These are phyloP conservation scores for Rosellinia necatrix DNA, from an alignment of 2,329 filamentous ascomycete species.

Conservation along the genomic window DNA sequence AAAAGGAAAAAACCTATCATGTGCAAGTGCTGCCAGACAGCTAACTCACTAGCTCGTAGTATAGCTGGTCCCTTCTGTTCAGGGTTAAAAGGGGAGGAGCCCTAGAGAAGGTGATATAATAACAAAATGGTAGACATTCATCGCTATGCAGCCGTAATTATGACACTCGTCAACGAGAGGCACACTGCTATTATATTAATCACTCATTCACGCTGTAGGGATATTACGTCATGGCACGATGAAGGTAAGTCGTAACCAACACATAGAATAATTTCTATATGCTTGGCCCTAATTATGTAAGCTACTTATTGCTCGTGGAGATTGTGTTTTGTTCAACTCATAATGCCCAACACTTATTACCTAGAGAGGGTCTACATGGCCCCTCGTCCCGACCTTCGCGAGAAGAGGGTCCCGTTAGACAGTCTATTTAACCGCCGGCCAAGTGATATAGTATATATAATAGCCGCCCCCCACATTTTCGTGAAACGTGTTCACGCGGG, in stretches of 20 bases:
- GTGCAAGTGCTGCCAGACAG: no score
- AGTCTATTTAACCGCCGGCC: conserved; percentile 18
- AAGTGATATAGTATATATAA: not conserved
- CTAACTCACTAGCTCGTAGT: no score
- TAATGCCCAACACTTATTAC: not conserved
- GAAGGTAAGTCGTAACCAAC: not conserved
- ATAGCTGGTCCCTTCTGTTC: no score
- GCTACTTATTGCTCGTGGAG: not conserved
- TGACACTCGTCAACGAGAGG: no score
- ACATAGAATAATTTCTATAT: not conserved
- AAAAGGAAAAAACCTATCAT: no score
- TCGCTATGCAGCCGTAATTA: no score
- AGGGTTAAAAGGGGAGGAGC: no score
- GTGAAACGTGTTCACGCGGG: not conserved
- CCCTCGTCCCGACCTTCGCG: not conserved
- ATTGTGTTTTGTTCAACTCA: not conserved
- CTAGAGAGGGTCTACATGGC: not conserved
- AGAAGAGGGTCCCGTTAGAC: not conserved
- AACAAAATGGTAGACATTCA: no score
- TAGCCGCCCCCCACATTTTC: not conserved
- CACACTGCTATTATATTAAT: not conserved
- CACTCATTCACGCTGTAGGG: not conserved
- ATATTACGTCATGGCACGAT: not conserved
- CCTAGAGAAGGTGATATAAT: no score
- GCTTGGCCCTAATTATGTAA: not conserved